Conservation (phyloP, 176 grass and related monocot genomes). For the Oryza nivara region DNA sequence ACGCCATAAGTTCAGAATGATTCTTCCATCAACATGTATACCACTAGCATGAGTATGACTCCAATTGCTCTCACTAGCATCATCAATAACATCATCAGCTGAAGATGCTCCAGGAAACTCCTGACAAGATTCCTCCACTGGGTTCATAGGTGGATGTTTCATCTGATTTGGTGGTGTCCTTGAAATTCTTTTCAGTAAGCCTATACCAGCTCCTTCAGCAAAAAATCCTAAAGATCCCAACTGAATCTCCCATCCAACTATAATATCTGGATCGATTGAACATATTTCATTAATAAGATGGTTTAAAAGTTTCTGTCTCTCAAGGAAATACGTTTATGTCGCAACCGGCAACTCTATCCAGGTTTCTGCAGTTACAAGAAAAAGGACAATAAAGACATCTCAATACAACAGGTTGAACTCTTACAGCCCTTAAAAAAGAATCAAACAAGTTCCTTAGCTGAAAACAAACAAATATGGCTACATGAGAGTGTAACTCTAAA, state of each 20-base stretch:
- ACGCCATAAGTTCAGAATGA: slow-evolving; percentile 92
- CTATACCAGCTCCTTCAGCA: slow-evolving; percentile 90
- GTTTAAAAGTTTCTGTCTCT: slow-evolving; percentile 75
- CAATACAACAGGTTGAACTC: slow-evolving; percentile 12
- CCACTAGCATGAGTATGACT: slow-evolving; percentile 76
- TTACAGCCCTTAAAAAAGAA: slow-evolving; percentile 9
- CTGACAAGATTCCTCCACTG: slow-evolving; percentile 52
- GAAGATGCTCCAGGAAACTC: slow-evolving; percentile 57
- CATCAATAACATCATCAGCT: slow-evolving; percentile 51
- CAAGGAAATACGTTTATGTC: slow-evolving; percentile 55
- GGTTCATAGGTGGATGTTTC: slow-evolving; percentile 53
- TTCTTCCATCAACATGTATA: slow-evolving; percentile 90
- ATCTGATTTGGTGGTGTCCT: slow-evolving; percentile 63
- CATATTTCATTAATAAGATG: slow-evolving; percentile 68
- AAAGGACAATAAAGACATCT: slow-evolving; percentile 26
- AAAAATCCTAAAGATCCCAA: slow-evolving; percentile 84
- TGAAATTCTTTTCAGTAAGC: slow-evolving; percentile 85
- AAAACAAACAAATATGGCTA: not conserved
- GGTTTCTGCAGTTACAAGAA: slow-evolving; percentile 63
- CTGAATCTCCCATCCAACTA: slow-evolving; percentile 94
- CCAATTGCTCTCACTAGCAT: slow-evolving; percentile 65
- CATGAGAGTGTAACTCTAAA: not conserved
- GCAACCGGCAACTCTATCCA: slow-evolving; percentile 64
- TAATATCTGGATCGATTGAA: slow-evolving; percentile 85
- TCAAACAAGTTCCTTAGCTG: not conserved